Conservation (phyloP, 495 filamentous ascomycete species). For the Parachaetomium inaequale region DNA sequence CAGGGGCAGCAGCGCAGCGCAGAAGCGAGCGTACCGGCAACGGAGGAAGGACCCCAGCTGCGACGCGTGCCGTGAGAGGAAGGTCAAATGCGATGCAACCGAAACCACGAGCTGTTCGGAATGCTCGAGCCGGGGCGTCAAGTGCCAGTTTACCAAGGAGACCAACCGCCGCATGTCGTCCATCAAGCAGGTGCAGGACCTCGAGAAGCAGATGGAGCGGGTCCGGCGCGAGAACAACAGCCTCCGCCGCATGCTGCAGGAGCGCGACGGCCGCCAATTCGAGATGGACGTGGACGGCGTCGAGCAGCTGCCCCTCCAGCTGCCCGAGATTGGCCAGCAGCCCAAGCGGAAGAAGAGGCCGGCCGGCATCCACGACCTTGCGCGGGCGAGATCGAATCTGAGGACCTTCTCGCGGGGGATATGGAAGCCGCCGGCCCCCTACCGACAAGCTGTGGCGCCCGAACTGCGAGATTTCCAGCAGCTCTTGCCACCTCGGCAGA, state of each 20-base stretch:
- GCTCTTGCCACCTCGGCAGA: constrained; percentile 63
- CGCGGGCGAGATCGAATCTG: constrained; percentile 67
- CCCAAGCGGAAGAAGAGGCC: constrained; percentile 59
- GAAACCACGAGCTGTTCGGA: constrained; percentile 95
- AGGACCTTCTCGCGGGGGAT: constrained; percentile 71
- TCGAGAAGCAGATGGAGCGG: constrained; percentile 82
- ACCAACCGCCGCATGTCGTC: constrained; percentile 98
- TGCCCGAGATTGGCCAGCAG: constrained; percentile 67
- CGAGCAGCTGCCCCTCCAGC: constrained; percentile 57
- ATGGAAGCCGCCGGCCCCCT: constrained; percentile 74
- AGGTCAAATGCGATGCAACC: constrained; percentile 99
- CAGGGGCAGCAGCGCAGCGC: constrained; percentile 48
- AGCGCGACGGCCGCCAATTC: constrained; percentile 41
- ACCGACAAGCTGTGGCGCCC: constrained; percentile 55
- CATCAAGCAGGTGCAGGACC: constrained; percentile 97
- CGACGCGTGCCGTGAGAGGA: constrained; percentile 94
- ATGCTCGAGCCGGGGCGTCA: constrained; percentile 89
- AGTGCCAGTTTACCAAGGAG: constrained; percentile 98
- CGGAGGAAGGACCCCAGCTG: constrained; percentile 95
- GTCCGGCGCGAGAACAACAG: constrained; percentile 70
- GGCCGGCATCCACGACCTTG: constrained; percentile 62
- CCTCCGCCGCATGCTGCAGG: constrained; percentile 57
- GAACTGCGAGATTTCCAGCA: constrained; percentile 47
- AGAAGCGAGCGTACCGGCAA: constrained; percentile 93
- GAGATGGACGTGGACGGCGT: constrained; percentile 60